These are phyloP conservation scores for Hortaea werneckii DNA, from an alignment of 2,329 filamentous ascomycete genomes.

Conservation along the genomic window DNA sequence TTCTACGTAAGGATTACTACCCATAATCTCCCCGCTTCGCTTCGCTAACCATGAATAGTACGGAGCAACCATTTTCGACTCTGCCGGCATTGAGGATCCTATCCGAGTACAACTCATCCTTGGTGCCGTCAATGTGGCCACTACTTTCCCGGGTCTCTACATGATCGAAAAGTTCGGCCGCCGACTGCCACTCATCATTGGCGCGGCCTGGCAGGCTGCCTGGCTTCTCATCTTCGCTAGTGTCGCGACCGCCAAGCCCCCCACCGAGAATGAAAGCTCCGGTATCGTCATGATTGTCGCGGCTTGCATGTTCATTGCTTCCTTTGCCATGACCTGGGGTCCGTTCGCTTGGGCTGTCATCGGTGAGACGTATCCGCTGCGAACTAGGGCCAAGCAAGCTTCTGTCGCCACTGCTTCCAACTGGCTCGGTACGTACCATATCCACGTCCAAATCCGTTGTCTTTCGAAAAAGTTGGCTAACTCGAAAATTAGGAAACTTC, in stretches of 20 bases:
- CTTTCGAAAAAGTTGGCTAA: not conserved
- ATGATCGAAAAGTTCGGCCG: too few species aligned
- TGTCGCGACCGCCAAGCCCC: slow-evolving; percentile 30
- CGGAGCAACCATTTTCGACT: slow-evolving; percentile 35
- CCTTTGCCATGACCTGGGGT: slow-evolving; percentile 56
- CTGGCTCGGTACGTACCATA: slow-evolving; percentile 25
- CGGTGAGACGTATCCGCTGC: slow-evolving; percentile 13
- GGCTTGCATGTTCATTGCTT: slow-evolving; percentile 64
- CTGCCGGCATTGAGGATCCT: slow-evolving; percentile 18
- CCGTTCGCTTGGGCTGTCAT: slow-evolving; percentile 49
- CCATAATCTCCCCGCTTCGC: slow-evolving; percentile 35
- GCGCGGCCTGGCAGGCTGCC: slow-evolving; percentile 21
- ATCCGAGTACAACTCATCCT: slow-evolving; percentile 34
- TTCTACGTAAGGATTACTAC: slow-evolving; percentile 28
- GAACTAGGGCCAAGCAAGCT: slow-evolving; percentile 17
- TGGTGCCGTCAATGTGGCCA: slow-evolving; percentile 9
- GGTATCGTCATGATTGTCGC: slow-evolving; percentile 63
- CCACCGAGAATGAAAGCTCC: slow-evolving; percentile 30
- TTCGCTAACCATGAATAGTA: too few species aligned
- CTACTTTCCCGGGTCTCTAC: too few species aligned
- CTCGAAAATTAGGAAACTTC: slow-evolving; percentile 25
- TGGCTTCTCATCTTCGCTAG: slow-evolving; percentile 27
- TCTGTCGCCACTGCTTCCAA: slow-evolving; percentile 26
- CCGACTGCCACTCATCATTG: too few species aligned
- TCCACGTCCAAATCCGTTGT: not conserved